phyloP scores from a whole-genome alignment of 2,329 filamentous ascomycete genomes.

The Botrytis pseudocinerea region DNA sequence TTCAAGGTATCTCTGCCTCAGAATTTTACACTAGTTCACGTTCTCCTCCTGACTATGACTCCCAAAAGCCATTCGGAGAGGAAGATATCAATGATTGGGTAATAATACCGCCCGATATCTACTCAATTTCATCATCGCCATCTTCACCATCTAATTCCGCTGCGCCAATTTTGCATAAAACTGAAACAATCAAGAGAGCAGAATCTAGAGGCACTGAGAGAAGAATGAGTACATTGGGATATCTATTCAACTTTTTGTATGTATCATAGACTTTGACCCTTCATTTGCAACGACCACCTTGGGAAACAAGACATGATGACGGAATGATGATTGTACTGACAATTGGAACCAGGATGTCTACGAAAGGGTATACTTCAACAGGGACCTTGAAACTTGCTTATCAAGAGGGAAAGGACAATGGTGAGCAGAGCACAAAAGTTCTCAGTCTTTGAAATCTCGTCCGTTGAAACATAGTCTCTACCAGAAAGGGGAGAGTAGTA shows the following conservation, averaged over 20 bases:
- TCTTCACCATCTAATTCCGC: neutral
- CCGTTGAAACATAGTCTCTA: neutral
- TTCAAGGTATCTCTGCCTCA: neutral
- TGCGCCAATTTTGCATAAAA: neutral
- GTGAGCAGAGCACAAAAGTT: neutral
- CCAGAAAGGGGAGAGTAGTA: neutral
- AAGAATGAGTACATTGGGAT: neutral
- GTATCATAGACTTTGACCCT: neutral
- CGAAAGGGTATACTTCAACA: neutral
- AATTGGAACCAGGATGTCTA: neutral
- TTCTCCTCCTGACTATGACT: neutral
- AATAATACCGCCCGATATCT: neutral
- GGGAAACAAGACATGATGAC: neutral
- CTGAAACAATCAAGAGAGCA: too few species aligned
- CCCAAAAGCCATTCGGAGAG: neutral
- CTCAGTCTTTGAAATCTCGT: neutral
- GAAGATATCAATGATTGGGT: conserved; percentile 7
- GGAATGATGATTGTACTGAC: neutral
- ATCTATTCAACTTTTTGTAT: conserved; percentile 12
- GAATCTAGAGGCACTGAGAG: neutral
- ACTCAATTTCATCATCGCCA: neutral
- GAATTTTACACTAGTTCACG: neutral
- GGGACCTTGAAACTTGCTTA: neutral
- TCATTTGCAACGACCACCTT: neutral
- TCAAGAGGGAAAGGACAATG: neutral